These are phyloP conservation scores for Gossypium longicalyx DNA, from an alignment of 345 rosid species.

Conservation along the genomic window DNA sequence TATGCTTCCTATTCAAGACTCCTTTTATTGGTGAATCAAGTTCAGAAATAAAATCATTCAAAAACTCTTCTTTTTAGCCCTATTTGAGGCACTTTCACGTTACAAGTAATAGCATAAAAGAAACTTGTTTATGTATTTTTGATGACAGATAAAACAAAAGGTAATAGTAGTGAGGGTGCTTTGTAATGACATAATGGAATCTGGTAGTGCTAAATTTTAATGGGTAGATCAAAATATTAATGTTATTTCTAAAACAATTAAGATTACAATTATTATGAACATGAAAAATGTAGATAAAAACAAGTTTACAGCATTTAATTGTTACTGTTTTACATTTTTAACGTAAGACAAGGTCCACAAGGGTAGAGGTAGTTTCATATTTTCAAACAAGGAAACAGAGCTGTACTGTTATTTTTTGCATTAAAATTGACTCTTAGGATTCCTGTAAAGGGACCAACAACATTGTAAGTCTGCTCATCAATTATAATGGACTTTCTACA, in stretches of 20 bases:
- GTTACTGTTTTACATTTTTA: neutral
- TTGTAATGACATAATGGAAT: too few species aligned
- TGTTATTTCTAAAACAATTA: neutral
- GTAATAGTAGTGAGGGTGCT: too few species aligned
- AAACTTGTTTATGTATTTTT: too few species aligned
- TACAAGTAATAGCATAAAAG: too few species aligned
- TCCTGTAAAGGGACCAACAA: conserved; percentile 6
- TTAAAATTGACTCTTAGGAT: conserved; percentile 4
- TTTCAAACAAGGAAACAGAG: neutral
- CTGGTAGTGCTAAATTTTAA: neutral
- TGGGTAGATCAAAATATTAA: neutral
- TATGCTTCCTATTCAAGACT: neutral
- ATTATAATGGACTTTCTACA: neutral
- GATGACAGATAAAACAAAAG: too few species aligned
- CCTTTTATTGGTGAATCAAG: neutral
- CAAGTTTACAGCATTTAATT: neutral
- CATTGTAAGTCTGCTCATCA: neutral
- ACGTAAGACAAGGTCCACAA: neutral
- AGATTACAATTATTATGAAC: neutral
- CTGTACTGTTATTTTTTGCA: neutral
- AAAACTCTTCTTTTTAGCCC: neutral
- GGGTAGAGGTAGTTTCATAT: neutral
- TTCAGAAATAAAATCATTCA: neutral
- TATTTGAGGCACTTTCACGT: too few species aligned
- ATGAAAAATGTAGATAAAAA: neutral